Evolutionary conservation across 345 rosid genomes (phyloP).

Genomic region (Rhodamnia argentea): DNA sequence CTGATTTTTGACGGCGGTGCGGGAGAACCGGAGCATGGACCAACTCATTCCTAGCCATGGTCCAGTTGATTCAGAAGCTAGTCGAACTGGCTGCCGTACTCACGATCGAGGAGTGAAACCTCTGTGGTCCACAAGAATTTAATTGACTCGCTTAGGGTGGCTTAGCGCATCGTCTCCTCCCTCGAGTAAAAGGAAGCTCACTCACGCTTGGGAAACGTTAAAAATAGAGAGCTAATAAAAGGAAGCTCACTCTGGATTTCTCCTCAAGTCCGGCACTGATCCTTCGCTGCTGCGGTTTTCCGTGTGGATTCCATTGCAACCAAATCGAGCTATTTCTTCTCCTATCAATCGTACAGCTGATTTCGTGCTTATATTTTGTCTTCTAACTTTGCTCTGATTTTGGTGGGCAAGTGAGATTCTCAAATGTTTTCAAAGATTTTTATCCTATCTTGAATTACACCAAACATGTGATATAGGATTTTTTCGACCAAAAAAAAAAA

Average conservation of each 20-base stretch:
- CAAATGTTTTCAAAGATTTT: background rate
- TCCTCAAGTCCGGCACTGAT: background rate
- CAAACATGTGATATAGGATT: background rate
- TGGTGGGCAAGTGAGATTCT: background rate
- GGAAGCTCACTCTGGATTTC: background rate
- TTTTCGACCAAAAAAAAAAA: too few relatives aligned
- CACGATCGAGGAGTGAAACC: too few relatives aligned
- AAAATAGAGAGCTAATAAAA: too few relatives aligned
- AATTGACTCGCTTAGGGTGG: background rate
- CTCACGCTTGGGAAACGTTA: too few relatives aligned
- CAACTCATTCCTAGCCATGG: too few relatives aligned
- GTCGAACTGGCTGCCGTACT: too few relatives aligned
- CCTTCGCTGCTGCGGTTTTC: background rate
- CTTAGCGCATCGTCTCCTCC: background rate
- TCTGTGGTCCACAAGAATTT: too few relatives aligned
- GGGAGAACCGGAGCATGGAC: too few relatives aligned
- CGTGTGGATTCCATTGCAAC: background rate
- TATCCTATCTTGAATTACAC: background rate
- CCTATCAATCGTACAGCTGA: background rate
- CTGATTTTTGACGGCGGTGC: too few relatives aligned
- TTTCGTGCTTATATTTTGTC: background rate
- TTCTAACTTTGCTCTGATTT: background rate
- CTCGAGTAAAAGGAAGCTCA: background rate
- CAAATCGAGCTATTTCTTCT: background rate
- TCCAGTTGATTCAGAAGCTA: too few relatives aligned